Conservation (phyloP, 305 asterid genomes). For the Fraxinus angustifolia region DNA sequence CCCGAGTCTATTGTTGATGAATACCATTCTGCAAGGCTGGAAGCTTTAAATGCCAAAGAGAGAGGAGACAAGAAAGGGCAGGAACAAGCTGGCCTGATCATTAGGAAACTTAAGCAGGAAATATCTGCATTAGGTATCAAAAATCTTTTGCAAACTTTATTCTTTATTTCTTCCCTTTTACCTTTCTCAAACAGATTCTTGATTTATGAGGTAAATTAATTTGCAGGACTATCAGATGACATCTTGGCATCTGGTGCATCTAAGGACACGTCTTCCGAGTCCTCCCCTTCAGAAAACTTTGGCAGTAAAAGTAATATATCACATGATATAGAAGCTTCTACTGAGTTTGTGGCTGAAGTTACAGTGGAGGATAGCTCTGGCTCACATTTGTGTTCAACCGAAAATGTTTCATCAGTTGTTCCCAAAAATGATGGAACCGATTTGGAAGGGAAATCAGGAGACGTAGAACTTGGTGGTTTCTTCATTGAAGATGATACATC, state of each 20-base stretch:
- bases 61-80: slow-evolving; percentile 75
- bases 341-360: slow-evolving; percentile 35
- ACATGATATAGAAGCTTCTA: slow-evolving; percentile 29
- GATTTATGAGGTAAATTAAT: slow-evolving; percentile 27
- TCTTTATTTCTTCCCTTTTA: slow-evolving; percentile 13
- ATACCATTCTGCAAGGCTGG: slow-evolving; percentile 72
- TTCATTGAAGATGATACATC: slow-evolving; percentile 58
- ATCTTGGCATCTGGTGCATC: slow-evolving; percentile 61
- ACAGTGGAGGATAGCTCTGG: slow-evolving; percentile 28
- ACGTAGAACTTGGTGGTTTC: slow-evolving; percentile 73
- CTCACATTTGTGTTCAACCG: slow-evolving; percentile 28
- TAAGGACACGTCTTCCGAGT: slow-evolving; percentile 38
- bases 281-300: slow-evolving; percentile 33
- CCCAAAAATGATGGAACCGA: slow-evolving; percentile 32
- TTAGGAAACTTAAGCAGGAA: slow-evolving; percentile 79
- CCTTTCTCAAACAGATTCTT: slow-evolving; percentile 13
- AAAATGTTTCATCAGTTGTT: slow-evolving; percentile 30
- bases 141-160: slow-evolving; percentile 10
- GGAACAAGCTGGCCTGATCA: slow-evolving; percentile 65
- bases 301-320: too few relatives aligned
- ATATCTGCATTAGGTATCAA: slow-evolving; percentile 70
- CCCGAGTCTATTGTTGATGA: slow-evolving; percentile 63
- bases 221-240: slow-evolving; percentile 70
- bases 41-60: slow-evolving; percentile 81
- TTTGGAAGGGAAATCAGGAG: slow-evolving; percentile 53